Evolutionary conservation across 768 basidiomycete genomes (phyloP), one percentile per base, ranked within the genome.

Genomic region (Pleurotus salmoneostramineus): DNA sequence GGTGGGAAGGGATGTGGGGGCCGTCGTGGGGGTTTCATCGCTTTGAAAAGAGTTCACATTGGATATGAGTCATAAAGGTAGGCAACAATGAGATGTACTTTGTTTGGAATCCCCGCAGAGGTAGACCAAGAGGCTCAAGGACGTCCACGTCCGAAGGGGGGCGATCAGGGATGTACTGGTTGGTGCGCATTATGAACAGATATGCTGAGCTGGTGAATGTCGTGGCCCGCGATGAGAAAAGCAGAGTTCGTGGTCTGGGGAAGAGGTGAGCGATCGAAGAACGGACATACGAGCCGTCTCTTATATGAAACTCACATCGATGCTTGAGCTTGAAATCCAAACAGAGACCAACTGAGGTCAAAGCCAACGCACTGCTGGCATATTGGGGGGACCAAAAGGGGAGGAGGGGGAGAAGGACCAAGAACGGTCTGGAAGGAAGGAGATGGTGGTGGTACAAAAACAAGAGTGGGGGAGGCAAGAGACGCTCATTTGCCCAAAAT

Each of bases 1-100:
- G 33, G 72, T 74, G 46, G 71, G 72, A 44, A 74, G 68, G 4
- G 71, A 70, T 15, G 70, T 68, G 7, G 70, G 67, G 46, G 65
- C 69, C 43, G 68, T 66, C 15, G 68, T 68, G 58, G 72, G 71
- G 33, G 71, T 72, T 57, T 68, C 65, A 43, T 71, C 68, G 49
- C 69, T 70, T 58, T 51, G 47, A 34, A 40, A 56, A 58, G 42
- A 5, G 17, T 45, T 45, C 44, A 56, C n/a, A 61, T 56, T 50
- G 55, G 61, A 47, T 46, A 57, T 50, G 54, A 61, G 60, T 60
- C 31, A 52, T n/a, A 57, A 40, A 21, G 50, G 10, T 45, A 56
- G 21, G 51, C 40, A 48, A 37, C 43, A 50, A 57, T 61, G 46
- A 51, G 5, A 47, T 27, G 42, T 50, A 64, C 64, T 64, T 52